Conservation (phyloP, 2,329 filamentous ascomycete species). For the Paecilomyces sp. region DNA sequence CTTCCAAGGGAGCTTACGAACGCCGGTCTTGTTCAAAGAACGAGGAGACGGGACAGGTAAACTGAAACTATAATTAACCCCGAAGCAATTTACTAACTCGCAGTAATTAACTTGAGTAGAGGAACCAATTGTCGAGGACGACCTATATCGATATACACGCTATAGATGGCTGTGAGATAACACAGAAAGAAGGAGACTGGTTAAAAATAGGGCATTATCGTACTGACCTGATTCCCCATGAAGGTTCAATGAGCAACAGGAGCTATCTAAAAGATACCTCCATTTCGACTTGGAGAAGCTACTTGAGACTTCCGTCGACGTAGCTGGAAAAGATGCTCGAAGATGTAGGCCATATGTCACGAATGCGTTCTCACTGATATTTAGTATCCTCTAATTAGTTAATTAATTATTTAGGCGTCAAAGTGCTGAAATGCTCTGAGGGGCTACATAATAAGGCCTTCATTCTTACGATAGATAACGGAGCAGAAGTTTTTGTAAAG, state of each 20-base stretch:
- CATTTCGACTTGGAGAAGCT: too few species aligned
- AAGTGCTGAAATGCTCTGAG: constrained; percentile 22
- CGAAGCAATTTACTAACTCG: too few species aligned
- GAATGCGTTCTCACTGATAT: constrained; percentile 13
- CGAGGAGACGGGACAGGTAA: too few species aligned
- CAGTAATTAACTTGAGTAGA: background rate
- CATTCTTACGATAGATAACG: background rate
- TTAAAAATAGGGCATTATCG: too few species aligned
- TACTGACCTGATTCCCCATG: too few species aligned
- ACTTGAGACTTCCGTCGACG: too few species aligned
- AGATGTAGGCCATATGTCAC: background rate
- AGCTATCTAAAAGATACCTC: too few species aligned
- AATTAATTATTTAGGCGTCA: constrained; percentile 12
- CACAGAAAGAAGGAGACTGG: constrained; percentile 2
- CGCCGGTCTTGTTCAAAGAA: too few species aligned
- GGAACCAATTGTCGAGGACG: background rate
- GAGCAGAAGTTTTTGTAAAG: background rate
- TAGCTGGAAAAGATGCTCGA: too few species aligned
- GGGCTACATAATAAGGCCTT: background rate
- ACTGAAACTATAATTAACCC: too few species aligned
- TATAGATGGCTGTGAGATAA: constrained; percentile 17
- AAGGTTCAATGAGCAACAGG: constrained; percentile 14
- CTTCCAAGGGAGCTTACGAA: too few species aligned
- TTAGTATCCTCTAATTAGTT: constrained; percentile 1
- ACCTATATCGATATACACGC: constrained; percentile 8